phyloP scores from a whole-genome alignment of 495 filamentous ascomycete genomes.

The Aspergillus nidulans region DNA sequence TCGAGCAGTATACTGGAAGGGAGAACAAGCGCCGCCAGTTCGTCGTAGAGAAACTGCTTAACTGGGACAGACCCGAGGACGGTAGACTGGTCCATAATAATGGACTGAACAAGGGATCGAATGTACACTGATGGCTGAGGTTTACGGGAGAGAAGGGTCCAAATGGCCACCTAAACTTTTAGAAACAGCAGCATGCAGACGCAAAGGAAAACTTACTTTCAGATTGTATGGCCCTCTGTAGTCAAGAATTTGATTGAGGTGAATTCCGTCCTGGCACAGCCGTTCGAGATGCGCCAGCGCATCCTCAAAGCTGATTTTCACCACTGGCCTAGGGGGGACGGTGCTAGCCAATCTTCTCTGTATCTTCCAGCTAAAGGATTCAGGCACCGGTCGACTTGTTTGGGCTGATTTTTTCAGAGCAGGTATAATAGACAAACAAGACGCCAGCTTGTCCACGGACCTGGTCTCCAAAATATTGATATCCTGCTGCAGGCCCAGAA shows the following conservation, averaged over 20 bases:
- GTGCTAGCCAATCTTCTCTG: conserved; percentile 87
- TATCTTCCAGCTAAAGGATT: conserved; percentile 84
- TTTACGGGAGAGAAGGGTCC: conserved; percentile 69
- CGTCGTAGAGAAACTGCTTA: conserved; percentile 71
- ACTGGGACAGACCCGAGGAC: conserved; percentile 62
- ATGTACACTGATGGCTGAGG: conserved; percentile 82
- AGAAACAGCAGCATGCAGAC: conserved; percentile 3
- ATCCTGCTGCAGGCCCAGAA: conserved; percentile 49
- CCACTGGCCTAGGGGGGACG: conserved; percentile 86
- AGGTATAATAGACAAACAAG: conserved; percentile 43
- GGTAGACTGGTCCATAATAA: conserved; percentile 67
- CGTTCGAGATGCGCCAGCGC: conserved; percentile 65
- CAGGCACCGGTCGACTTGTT: conserved; percentile 62
- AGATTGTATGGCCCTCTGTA: conserved; percentile 66
- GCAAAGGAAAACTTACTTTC: conserved; percentile 21
- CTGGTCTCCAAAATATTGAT: conserved; percentile 35
- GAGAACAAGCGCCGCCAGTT: conserved; percentile 70
- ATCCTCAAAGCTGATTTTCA: conserved; percentile 66
- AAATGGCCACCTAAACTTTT: conserved; percentile 56
- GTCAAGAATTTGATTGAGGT: conserved; percentile 62
- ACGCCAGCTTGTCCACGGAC: conserved; percentile 35
- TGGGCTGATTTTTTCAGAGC: conserved; percentile 51
- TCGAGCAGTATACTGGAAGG: conserved; percentile 69
- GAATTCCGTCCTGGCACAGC: conserved; percentile 67
- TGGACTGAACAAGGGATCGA: conserved; percentile 70